Conservation (phyloP, 371 early-diverging fungal species). For the Amoeboaphelidium protococcarum region DNA sequence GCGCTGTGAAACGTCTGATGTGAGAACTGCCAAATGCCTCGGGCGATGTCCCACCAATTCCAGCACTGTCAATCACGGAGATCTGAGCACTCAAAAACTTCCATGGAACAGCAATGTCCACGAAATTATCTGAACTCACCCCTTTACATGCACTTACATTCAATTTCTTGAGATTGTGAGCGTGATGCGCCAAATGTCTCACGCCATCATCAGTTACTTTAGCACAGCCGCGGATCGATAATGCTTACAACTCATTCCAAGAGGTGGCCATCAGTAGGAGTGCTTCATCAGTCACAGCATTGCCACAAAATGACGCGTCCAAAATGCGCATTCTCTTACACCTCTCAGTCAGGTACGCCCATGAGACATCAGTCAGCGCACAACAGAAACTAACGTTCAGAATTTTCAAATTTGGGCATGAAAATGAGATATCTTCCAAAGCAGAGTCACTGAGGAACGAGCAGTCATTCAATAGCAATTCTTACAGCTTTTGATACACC, state of each 20-base stretch:
- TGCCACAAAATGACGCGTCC: not conserved
- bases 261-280: not conserved
- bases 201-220: not conserved
- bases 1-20: not conserved
- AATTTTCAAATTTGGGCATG: not conserved
- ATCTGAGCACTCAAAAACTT: not conserved
- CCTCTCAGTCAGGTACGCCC: not conserved
- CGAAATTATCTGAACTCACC: not conserved
- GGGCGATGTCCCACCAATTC: not conserved
- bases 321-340: not conserved
- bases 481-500: not conserved
- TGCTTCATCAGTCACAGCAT: not conserved
- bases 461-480: not conserved
- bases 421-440: not conserved
- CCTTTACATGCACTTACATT: not conserved
- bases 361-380: not conserved
- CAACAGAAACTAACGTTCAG: not conserved
- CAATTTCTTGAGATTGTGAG: not conserved
- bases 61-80: not conserved
- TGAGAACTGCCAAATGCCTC: not conserved
- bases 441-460: not conserved
- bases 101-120: not conserved
- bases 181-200: not conserved
- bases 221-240: not conserved
- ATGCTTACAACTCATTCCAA: not conserved